Evolutionary conservation across 2,329 filamentous ascomycete species (phyloP).

Genomic region (Albifimbria verrucaria): DNA sequence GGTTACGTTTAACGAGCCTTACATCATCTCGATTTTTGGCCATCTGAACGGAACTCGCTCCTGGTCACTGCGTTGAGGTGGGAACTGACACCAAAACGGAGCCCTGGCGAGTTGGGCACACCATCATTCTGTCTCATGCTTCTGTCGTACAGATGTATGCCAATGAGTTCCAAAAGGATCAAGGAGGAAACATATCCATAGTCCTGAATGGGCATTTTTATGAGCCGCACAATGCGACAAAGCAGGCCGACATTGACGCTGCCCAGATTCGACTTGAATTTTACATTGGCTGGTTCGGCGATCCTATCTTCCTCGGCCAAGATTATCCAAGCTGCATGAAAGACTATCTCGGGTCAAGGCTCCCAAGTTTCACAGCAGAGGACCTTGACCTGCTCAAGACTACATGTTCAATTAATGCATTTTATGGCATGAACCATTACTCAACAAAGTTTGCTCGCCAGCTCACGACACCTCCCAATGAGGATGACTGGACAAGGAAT

Average conservation of each 20-base stretch:
- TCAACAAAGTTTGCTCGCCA: slow-evolving; percentile 26
- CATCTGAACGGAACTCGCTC: slow-evolving; percentile 16
- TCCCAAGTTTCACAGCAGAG: slow-evolving; percentile 14
- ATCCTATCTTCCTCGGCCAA: slow-evolving; percentile 17
- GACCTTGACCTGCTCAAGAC: slow-evolving; percentile 8
- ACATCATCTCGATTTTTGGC: slow-evolving; percentile 19
- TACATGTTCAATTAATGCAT: slow-evolving; percentile 15
- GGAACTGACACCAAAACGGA: slow-evolving; percentile 15
- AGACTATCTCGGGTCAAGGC: slow-evolving; percentile 12
- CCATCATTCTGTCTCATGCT: slow-evolving; percentile 15
- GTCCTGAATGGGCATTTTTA: slow-evolving; percentile 18
- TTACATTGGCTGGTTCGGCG: slow-evolving; percentile 18
- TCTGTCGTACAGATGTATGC: slow-evolving; percentile 10
- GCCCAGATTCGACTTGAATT: slow-evolving; percentile 12
- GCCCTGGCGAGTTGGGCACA: slow-evolving; percentile 14
- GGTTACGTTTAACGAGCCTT: slow-evolving; percentile 28
- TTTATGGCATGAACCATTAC: slow-evolving; percentile 35
- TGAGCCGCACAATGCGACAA: slow-evolving; percentile 12
- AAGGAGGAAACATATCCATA: slow-evolving; percentile 15
- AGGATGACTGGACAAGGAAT: slow-evolving; percentile 16
- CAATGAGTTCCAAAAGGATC: slow-evolving; percentile 9
- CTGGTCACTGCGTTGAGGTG: slow-evolving; percentile 6
- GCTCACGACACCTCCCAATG: slow-evolving; percentile 11
- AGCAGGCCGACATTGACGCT: slow-evolving; percentile 9
- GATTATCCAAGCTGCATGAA: slow-evolving; percentile 17